A percentile compares a stretch with the other conserved stretches of the same genome.
phyloP scores from a whole-genome alignment of 106 monocot species.

The Apostasia shenzhenica region DNA sequence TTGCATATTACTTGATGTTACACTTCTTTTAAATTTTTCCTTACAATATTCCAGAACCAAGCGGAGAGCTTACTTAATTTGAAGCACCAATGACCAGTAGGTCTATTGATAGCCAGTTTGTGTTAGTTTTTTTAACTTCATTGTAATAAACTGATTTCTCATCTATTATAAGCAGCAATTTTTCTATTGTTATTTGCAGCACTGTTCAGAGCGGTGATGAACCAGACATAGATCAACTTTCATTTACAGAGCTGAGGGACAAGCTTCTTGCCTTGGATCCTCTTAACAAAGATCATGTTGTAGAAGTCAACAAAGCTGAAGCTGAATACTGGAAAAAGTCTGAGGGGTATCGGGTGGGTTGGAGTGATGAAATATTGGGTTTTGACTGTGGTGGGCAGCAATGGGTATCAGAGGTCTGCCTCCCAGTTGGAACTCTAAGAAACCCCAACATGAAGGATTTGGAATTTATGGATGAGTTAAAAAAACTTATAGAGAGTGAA shows the following conservation, averaged over 20 bases:
- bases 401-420: constrained; percentile 89
- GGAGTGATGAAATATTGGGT: constrained; percentile 91
- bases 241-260: constrained; percentile 86
- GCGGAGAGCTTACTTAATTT: not conserved
- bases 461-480: constrained; percentile 70
- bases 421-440: constrained; percentile 69
- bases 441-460: constrained; percentile 88
- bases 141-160: not conserved
- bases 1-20: not conserved
- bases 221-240: constrained; percentile 53
- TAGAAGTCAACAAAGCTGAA: constrained; percentile 83
- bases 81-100: not conserved
- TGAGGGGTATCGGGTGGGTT: constrained; percentile 81
- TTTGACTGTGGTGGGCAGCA: constrained; percentile 95
- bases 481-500: constrained; percentile 72
- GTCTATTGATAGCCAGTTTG: not conserved
- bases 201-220: constrained; percentile 34
- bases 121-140: not conserved
- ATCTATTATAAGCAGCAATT: not conserved
- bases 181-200: constrained; percentile 36
- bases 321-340: constrained; percentile 93
- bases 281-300: constrained; percentile 81
- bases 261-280: constrained; percentile 90
- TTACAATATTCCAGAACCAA: not conserved
- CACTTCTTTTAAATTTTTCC: not conserved